Percentiles rank a stretch among this genome's conserved stretches.
phyloP scores from a whole-genome alignment of 1,284 basidiomycete genomes.

The Sporisorium sorghi region DNA sequence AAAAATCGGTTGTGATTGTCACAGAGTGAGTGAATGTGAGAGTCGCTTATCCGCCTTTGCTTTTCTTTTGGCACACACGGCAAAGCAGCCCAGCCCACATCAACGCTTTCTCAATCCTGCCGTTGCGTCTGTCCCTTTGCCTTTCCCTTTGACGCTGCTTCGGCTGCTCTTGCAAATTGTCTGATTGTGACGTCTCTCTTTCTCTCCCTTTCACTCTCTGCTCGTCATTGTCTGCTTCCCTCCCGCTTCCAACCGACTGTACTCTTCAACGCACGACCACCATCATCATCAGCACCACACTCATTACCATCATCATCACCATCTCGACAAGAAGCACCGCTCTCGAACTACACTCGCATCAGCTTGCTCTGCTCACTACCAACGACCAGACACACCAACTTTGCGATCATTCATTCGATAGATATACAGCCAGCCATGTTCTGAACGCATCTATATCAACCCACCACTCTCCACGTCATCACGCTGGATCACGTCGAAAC shows the following conservation, averaged over 20 bases:
- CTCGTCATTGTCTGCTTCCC: not conserved
- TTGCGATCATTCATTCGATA: not conserved
- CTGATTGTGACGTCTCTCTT: not conserved
- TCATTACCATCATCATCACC: not conserved
- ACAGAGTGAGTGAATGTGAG: not conserved
- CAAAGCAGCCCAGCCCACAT: not conserved
- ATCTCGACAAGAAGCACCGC: not conserved
- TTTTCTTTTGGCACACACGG: not conserved
- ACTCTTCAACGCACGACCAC: not conserved
- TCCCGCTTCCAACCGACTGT: too few species aligned
- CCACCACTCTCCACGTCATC: not conserved
- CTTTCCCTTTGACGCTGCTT: not conserved
- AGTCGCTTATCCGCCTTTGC: slow-evolving; percentile 2
- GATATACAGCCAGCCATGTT: not conserved
- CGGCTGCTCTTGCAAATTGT: not conserved
- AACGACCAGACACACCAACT: not conserved
- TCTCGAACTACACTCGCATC: not conserved
- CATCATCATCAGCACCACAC: not conserved
- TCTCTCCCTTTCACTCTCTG: not conserved
- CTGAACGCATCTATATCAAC: not conserved
- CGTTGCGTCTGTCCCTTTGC: not conserved
- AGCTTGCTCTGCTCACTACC: not conserved
- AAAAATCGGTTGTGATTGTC: not conserved
- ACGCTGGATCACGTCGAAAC: slow-evolving; percentile 7
- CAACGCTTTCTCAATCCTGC: not conserved